A percentile compares a stretch with the other conserved stretches of the same genome.
phyloP scores from a whole-genome alignment of 2,329 filamentous ascomycete genomes.

The Laburnicola sp. region DNA sequence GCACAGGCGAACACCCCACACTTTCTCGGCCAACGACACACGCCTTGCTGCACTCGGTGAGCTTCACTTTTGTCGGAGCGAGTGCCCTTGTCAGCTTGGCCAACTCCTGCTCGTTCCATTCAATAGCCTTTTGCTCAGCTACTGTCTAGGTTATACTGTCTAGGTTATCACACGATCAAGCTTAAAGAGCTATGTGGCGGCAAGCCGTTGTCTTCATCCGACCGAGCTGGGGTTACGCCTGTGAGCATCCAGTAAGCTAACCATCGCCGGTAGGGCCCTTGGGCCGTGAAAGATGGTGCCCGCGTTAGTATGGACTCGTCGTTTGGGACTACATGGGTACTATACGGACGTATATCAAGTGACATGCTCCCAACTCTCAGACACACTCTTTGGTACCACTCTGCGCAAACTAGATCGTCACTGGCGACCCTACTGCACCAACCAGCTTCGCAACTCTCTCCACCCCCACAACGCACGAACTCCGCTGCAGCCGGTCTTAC shows the following conservation, averaged over 20 bases:
- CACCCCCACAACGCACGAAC: conserved; percentile 37
- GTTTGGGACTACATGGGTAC: conserved; percentile 26
- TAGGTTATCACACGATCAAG: neutral
- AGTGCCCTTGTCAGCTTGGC: conserved; percentile 10
- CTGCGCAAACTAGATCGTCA: conserved; percentile 22
- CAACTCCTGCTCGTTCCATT: conserved; percentile 5
- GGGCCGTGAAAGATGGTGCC: conserved; percentile 31
- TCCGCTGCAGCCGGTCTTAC: conserved; percentile 30
- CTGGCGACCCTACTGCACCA: conserved; percentile 21
- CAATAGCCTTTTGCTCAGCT: neutral
- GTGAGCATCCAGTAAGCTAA: conserved; percentile 20
- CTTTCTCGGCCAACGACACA: conserved; percentile 21
- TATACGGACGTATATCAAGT: conserved; percentile 42
- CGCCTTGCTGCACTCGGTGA: neutral
- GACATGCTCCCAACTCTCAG: conserved; percentile 13
- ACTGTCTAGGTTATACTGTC: neutral
- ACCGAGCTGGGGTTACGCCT: conserved; percentile 16
- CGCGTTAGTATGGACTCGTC: conserved; percentile 29
- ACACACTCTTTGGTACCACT: conserved; percentile 17
- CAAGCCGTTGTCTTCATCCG: neutral
- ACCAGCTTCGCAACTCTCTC: conserved; percentile 20
- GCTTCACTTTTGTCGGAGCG: conserved; percentile 11
- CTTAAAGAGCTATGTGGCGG: conserved; percentile 12
- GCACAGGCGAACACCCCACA: conserved; percentile 18
- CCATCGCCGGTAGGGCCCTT: conserved; percentile 28